Evolutionary conservation across 1,284 basidiomycete genomes (phyloP), one percentile per base, ranked within the genome.

Genomic region (Marasmius sp.): DNA sequence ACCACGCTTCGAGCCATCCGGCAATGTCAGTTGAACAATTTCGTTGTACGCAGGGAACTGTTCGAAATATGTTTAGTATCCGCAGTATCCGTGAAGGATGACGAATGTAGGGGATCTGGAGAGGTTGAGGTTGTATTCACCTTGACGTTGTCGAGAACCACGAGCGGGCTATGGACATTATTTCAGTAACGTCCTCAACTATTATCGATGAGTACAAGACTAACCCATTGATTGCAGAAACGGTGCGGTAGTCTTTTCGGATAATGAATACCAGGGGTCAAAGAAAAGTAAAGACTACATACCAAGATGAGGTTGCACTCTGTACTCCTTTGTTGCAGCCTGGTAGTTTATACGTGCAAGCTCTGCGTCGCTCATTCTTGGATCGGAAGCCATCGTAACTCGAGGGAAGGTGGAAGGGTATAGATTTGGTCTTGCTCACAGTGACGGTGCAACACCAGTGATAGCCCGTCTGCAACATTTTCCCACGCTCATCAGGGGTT

Each of bases 31-130:
- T 71, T 93, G 90, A 38, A 99, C 97, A 70, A 98, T 99, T 82
- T 99, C 97, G 77, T 99, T 99, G 85, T 98, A 99, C n/a, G 95
- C 95, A 5, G 97, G 93, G 78, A 99, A 99, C 93, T 95, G 69
- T 52, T 58, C 57, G 54, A 47, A 62, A 60, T 39, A 60, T 62
- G 66, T 52, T 69, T 66, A 45, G 62, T 47, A 45, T 27, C 27
- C 27, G 27, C 27, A 27, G 27, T 27, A 27, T 27, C 5, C 27
- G 27, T 27, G 27, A 27, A 27, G 27, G 27, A 27, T 27, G 27
- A 27, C 27, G 27, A 27, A 27, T 27, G 27, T 22, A 60, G 14
- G 55, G 51, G 59, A 47, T 57, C 51, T 64, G 61, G 62, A 59
- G 57, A 57, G 49, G 57, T 60, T 20, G 18, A 38, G 57, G 57